Evolutionary conservation across 306 rosid species (phyloP), one percentile per base, ranked within the genome.

Genomic region (Medicago ruthenica): DNA sequence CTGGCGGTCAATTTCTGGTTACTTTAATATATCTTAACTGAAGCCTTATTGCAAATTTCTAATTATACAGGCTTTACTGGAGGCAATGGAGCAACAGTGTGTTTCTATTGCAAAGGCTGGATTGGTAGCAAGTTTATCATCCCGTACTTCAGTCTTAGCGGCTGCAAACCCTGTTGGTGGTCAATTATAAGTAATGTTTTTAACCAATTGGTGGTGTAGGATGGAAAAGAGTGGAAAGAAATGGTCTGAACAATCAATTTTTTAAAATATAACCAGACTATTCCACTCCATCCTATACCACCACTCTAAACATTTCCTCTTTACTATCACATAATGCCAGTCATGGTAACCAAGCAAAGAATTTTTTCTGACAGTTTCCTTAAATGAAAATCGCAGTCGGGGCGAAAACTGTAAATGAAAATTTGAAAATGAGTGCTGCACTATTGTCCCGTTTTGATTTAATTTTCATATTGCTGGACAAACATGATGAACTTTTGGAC

Each of bases 21-120:
- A 51, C 76, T 79, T 53, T 70, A 50, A 16, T 58, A 73, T 71
- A 57, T 57, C 66, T 55, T 53, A 77, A 54, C 76, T 13, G 45
- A 77, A 67, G 48, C 24, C 73, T 79, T 58, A 34, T 48, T 74
- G 76, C 73, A 34, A 64, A 54, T 54, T 71, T 64, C 65, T 69
- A 34, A 78, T 67, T 51, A 58, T 68, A 62, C 88, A 89, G 97
- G 92, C 96, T 76, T 85, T 89, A 68, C 88, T 95, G 68, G 97
- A 95, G 87, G 98, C 97, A 75, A 95, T 92, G 97, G 98, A 95
- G 87, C 97, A 95, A 75, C 98, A 95, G 48, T 87, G 98, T 78
- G 97, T 94, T 65, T 94, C 98, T n/a, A 87, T 94, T 80, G 98
- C 97, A 74, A 95, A 95, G 83, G 97, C 98, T 3, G 98, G 97